phyloP scores from a whole-genome alignment of 1,139 yeast genomes.

The Sugiyamaella novakii region DNA sequence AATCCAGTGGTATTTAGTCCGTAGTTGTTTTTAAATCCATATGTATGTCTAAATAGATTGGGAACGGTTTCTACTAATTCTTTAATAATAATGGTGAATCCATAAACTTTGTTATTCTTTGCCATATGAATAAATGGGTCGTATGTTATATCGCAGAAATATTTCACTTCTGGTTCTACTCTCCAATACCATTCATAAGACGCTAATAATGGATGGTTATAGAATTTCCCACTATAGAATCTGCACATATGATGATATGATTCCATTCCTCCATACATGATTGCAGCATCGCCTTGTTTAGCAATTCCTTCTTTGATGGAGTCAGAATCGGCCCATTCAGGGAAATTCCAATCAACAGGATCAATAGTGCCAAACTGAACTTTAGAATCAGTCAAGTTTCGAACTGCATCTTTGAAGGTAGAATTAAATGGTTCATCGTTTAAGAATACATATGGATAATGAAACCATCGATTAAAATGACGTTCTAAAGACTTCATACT shows the following conservation, averaged over 20 bases:
- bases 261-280: slow-evolving; percentile 77
- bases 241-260: slow-evolving; percentile 75
- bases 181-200: slow-evolving; percentile 90
- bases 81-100: slow-evolving; percentile 73
- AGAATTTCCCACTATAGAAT: slow-evolving; percentile 76
- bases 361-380: slow-evolving; percentile 66
- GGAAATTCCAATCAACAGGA: slow-evolving; percentile 60
- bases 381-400: slow-evolving; percentile 54
- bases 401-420: slow-evolving; percentile 58
- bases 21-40: slow-evolving; percentile 55
- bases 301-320: slow-evolving; percentile 57
- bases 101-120: slow-evolving; percentile 67
- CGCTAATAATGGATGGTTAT: slow-evolving; percentile 64
- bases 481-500: slow-evolving; percentile 75
- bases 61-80: slow-evolving; percentile 83
- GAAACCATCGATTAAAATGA: slow-evolving; percentile 87
- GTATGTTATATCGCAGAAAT: slow-evolving; percentile 85
- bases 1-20: slow-evolving; percentile 53
- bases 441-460: slow-evolving; percentile 85
- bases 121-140: slow-evolving; percentile 89
- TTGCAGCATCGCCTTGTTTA: slow-evolving; percentile 75
- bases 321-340: slow-evolving; percentile 42
- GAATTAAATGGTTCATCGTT: slow-evolving; percentile 74
- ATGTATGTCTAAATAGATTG: slow-evolving; percentile 70
- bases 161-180: slow-evolving; percentile 87